phyloP scores from a whole-genome alignment of 2,329 filamentous ascomycete species.

The Penicillium sp. region DNA sequence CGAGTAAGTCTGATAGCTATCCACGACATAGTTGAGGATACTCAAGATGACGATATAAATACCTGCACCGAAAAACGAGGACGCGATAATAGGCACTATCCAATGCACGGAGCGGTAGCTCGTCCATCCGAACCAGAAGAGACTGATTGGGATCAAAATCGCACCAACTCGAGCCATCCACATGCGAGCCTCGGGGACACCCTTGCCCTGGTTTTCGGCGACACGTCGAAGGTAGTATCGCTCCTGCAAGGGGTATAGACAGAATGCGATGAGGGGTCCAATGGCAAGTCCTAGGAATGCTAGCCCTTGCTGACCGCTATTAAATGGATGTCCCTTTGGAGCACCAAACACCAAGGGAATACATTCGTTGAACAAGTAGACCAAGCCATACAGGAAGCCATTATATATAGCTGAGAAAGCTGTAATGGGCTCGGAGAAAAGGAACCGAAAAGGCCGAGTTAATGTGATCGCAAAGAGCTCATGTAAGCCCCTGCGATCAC shows the following conservation, averaged over 20 bases:
- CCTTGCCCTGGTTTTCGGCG: slow-evolving; percentile 51
- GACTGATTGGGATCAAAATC: slow-evolving; percentile 64
- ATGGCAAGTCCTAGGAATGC: slow-evolving; percentile 61
- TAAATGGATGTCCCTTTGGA: slow-evolving; percentile 61
- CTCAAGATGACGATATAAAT: slow-evolving; percentile 75
- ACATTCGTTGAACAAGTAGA: slow-evolving; percentile 76
- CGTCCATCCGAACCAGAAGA: slow-evolving; percentile 72
- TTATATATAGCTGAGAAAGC: slow-evolving; percentile 34
- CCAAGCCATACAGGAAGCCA: slow-evolving; percentile 74
- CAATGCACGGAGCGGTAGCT: slow-evolving; percentile 65
- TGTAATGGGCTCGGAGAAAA: slow-evolving; percentile 36
- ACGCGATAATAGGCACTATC: slow-evolving; percentile 69
- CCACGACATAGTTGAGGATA: slow-evolving; percentile 75
- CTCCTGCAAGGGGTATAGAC: slow-evolving; percentile 55
- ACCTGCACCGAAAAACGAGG: slow-evolving; percentile 68
- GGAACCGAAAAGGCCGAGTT: slow-evolving; percentile 62
- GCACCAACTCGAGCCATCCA: slow-evolving; percentile 67
- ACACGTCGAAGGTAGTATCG: slow-evolving; percentile 44
- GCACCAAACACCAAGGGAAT: slow-evolving; percentile 69
- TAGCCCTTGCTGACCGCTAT: slow-evolving; percentile 60
- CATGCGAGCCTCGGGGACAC: slow-evolving; percentile 67
- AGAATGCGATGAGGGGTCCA: slow-evolving; percentile 67
- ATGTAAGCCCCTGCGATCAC: slow-evolving; percentile 65
- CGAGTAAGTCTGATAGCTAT: slow-evolving; percentile 71
- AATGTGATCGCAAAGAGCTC: slow-evolving; percentile 72